Base-by-base conservation (phyloP, 1,284 basidiomycete genomes). In the Irpex sp. region DNA sequence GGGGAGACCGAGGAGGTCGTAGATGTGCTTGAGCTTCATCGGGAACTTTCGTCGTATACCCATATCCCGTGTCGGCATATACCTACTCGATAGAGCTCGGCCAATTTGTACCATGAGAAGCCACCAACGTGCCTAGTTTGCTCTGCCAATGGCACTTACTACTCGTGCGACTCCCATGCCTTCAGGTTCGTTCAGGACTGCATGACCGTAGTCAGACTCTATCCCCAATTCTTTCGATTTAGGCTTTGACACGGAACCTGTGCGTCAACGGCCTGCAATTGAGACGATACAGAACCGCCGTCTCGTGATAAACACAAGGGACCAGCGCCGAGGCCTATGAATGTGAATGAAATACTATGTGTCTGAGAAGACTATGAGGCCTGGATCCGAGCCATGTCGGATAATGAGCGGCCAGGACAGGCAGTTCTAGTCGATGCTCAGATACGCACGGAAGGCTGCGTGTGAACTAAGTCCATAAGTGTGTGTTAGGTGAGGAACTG, bases 1-100 rank as follows among this genome's bases (percentile, higher is more conserved):
- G 64, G 64, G 64, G 13, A 65, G 58, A 37, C 62, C 64, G 15
- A 52, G 62, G 36, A 60, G 60, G 49, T 59, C 61, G 34, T 26
- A 44, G 19, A 19, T 56, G 31, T 37, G 40, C 13, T 8, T 36
- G 54, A 55, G 9, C 15, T 11, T 15, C 11, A 19, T 13, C 54
- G 13, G 7, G 26, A 31, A 56, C 54, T 31, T 56, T 11, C 13
- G 8, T 36, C 13, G 21, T 36, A 13, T 56, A 56, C 54, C 15
- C 34, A 11, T 36, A 36, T 31, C 36, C 15, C 34, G 5, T n/a
- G 2, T 31, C 36, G 15, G 34, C 31, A 56, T 26, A 15, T 4
- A 17, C 31, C 34, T 37, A 17, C 5, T 19, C 17, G 49, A 11
- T 26, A 26, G n/a, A 19, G 49, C 49, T 19, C 17, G n/a, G n/a